A percentile compares a stretch with the other conserved stretches of the same genome.
phyloP scores from a whole-genome alignment of 2,329 filamentous ascomycete species.

The Penicillium sp. region DNA sequence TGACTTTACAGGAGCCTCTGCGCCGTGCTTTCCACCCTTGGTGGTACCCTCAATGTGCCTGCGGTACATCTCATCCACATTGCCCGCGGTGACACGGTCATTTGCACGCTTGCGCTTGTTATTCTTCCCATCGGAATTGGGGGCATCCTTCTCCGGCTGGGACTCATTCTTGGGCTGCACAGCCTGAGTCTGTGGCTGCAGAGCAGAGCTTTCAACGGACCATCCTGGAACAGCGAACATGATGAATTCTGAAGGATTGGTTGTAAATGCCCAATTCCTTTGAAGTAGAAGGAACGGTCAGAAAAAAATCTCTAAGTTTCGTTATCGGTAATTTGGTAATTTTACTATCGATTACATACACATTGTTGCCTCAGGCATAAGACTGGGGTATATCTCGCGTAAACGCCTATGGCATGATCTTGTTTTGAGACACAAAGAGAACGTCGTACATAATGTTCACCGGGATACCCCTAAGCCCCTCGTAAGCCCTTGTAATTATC shows the following conservation, averaged over 20 bases:
- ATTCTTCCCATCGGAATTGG: slow-evolving; percentile 35
- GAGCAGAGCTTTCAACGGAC: slow-evolving; percentile 70
- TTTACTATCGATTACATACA: slow-evolving; percentile 5
- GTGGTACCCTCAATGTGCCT: slow-evolving; percentile 70
- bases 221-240: slow-evolving; percentile 94
- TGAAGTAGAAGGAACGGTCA: not conserved
- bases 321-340: slow-evolving; percentile 14
- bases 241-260: slow-evolving; percentile 4
- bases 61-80: slow-evolving; percentile 76
- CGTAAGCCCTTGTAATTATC: not conserved
- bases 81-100: slow-evolving; percentile 60
- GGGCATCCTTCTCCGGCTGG: slow-evolving; percentile 31
- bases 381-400: not conserved
- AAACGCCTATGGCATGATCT: not conserved
- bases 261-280: not conserved
- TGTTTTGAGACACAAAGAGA: not conserved
- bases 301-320: slow-evolving; percentile 8
- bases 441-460: not conserved
- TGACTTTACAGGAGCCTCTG: slow-evolving; percentile 20
- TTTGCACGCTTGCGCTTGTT: slow-evolving; percentile 53
- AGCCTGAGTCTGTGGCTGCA: slow-evolving; percentile 66
- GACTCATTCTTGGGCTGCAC: slow-evolving; percentile 64
- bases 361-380: not conserved
- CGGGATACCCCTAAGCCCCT: not conserved
- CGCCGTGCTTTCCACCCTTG: slow-evolving; percentile 41